These are phyloP conservation scores for Colletotrichum truncatum DNA, from an alignment of 2,329 filamentous ascomycete species.

Conservation along the genomic window DNA sequence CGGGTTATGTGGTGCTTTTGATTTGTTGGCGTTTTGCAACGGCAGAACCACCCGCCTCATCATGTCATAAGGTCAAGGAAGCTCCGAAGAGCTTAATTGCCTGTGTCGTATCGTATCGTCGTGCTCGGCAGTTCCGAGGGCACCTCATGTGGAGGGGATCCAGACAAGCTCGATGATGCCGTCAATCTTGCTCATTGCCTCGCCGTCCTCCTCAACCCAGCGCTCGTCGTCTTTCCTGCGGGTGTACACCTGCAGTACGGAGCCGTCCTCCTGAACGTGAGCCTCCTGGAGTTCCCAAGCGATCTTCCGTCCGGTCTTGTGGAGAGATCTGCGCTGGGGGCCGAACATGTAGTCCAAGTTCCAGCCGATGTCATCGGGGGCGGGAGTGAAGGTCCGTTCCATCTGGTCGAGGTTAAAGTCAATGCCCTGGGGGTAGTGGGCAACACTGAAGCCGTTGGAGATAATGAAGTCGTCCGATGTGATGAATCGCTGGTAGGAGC, in stretches of 20 bases:
- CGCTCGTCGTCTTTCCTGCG: constrained; percentile 61
- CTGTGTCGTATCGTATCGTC: constrained; percentile 26
- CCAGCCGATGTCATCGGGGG: constrained; percentile 57
- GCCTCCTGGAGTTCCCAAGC: constrained; percentile 64
- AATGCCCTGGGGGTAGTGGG: constrained; percentile 62
- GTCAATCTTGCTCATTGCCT: constrained; percentile 61
- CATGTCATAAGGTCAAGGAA: constrained; percentile 11
- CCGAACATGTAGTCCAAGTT: constrained; percentile 62
- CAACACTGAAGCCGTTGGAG: constrained; percentile 68
- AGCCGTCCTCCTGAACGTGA: constrained; percentile 55
- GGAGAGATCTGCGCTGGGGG: constrained; percentile 56
- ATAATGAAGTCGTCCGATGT: constrained; percentile 63
- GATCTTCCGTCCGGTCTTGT: constrained; percentile 60
- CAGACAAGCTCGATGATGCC: constrained; percentile 67
- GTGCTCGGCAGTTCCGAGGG: constrained; percentile 10
- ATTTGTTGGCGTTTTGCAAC: neutral
- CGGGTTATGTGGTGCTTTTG: neutral
- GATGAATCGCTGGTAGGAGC: constrained; percentile 66
- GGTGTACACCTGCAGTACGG: constrained; percentile 62
- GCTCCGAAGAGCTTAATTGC: neutral
- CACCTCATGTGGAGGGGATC: constrained; percentile 48
- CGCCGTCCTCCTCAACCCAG: constrained; percentile 57
- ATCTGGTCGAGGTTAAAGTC: constrained; percentile 59
- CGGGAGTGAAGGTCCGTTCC: constrained; percentile 62
- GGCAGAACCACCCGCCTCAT: constrained; percentile 14